phyloP scores from a whole-genome alignment of 495 filamentous ascomycete species.

The Penicillium manginii region DNA sequence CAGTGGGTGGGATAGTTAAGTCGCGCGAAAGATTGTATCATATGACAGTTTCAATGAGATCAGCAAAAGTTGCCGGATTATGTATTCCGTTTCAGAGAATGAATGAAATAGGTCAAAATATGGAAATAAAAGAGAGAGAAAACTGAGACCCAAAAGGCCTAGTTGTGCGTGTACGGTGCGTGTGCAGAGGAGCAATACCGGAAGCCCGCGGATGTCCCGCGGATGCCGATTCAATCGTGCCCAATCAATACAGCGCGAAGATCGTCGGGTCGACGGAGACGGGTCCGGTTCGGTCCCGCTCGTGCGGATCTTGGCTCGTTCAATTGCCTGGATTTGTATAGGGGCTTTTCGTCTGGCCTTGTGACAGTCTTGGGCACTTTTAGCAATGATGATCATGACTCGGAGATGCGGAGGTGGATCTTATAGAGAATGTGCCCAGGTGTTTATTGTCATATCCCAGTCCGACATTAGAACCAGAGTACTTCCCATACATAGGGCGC shows the following conservation, averaged over 20 bases:
- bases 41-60: slow-evolving; percentile 17
- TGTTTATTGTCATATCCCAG: no score
- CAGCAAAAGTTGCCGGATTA: slow-evolving; percentile 10
- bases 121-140: not conserved
- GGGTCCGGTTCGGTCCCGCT: slow-evolving; percentile 18
- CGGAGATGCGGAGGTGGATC: no score
- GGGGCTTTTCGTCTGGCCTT: not conserved
- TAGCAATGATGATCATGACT: no score
- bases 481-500: no score
- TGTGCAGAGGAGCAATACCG: slow-evolving; percentile 20
- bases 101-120: not conserved
- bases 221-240: slow-evolving; percentile 22
- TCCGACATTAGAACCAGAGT: no score
- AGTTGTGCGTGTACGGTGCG: slow-evolving; percentile 18
- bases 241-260: slow-evolving; percentile 15
- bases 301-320: not conserved
- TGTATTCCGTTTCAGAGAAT: slow-evolving; percentile 7
- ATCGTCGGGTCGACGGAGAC: slow-evolving; percentile 25
- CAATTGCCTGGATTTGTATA: no score
- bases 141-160: slow-evolving; percentile 1
- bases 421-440: no score
- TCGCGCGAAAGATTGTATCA: slow-evolving; percentile 8
- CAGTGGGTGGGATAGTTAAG: not conserved
- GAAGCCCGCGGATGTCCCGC: slow-evolving; percentile 28
- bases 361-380: not conserved